Base-by-base conservation (phyloP, 139 green algal species). In the Pleodorina starrii region DNA sequence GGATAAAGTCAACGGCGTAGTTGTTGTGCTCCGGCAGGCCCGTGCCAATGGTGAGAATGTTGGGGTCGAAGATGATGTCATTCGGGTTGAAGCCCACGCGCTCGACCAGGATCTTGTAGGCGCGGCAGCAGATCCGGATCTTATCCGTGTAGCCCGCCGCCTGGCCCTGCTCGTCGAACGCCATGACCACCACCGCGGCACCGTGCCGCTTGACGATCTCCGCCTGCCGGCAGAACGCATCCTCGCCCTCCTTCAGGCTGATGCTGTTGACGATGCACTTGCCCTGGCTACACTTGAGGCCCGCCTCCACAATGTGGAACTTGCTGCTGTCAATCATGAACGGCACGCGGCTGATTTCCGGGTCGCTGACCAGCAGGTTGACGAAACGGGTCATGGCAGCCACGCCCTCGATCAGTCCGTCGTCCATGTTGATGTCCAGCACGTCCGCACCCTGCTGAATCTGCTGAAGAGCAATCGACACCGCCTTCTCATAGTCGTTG, bases 311-410 rank as follows among this genome's bases (percentile, higher is more conserved):
- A 48, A 99, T 98, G 90, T 96, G 90, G 90, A 99, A 99, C 93
- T 99, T 99, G 93, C 93, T 97, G 76, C 94, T 98, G 94, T 99
- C 98, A 69, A 99, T 99, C 98, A 99, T 99, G 94, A 99, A 99
- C 25, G 98, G 98, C 84, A 99, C 96, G 21, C 95, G 94, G 87
- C 93, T 95, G 90, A 97, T 95, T 93, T 99, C 98, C 16, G 98
- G 98, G 87, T 99, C 98, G 0, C 95, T 97, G 71, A 99, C 97
- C 74, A 98, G 91, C 92, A 99, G 94, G 95, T 99, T 99, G 40
- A 99, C 96, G 79, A 98, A 99, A 74, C 95, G 95, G 10, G 95
- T 98, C 98, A 99, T 99, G 71, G 97, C 97, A 0, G 93, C 82
- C 50, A 99, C 96, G 57, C 96, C 98, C 16, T 99, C 98, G 54